phyloP scores from a whole-genome alignment of 805 yeast genomes.

The Spathaspora gorwiae region DNA sequence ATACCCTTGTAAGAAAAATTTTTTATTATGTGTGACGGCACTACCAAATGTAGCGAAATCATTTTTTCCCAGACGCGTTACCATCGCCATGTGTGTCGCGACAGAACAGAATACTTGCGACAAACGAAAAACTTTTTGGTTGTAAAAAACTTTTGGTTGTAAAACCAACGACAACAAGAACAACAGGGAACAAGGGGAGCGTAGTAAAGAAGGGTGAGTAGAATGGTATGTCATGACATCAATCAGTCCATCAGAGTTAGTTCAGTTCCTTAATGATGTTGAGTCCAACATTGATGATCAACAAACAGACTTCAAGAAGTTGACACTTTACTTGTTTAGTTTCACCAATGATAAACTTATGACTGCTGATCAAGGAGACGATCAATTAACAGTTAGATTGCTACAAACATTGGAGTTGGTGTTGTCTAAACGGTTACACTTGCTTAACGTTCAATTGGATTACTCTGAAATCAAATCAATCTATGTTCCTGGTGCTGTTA shows the following conservation, averaged over 20 bases:
- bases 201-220: too few relatives aligned
- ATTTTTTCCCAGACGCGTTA: too few relatives aligned
- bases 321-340: conserved; percentile 28
- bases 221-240: conserved; percentile 1
- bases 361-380: conserved; percentile 2
- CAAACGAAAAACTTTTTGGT: too few relatives aligned
- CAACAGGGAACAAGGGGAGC: too few relatives aligned
- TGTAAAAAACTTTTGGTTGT: too few relatives aligned
- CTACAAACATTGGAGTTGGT: conserved; percentile 30
- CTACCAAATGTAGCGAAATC: too few relatives aligned
- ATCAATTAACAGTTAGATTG: conserved; percentile 16
- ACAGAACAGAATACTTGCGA: too few relatives aligned
- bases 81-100: too few relatives aligned
- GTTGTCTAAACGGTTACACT: conserved; percentile 21
- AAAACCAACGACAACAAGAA: too few relatives aligned
- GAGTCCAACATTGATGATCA: conserved; percentile 25
- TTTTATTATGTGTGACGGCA: too few relatives aligned
- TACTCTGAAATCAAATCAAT: conserved; percentile 5
- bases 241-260: conserved; percentile 25
- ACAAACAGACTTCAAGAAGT: conserved; percentile 31
- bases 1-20: too few relatives aligned
- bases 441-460: conserved; percentile 17
- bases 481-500: background rate
- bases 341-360: conserved; percentile 24
- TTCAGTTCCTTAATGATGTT: conserved; percentile 31